phyloP scores from a whole-genome alignment of 805 yeast genomes.

The Metschnikowia matae region DNA sequence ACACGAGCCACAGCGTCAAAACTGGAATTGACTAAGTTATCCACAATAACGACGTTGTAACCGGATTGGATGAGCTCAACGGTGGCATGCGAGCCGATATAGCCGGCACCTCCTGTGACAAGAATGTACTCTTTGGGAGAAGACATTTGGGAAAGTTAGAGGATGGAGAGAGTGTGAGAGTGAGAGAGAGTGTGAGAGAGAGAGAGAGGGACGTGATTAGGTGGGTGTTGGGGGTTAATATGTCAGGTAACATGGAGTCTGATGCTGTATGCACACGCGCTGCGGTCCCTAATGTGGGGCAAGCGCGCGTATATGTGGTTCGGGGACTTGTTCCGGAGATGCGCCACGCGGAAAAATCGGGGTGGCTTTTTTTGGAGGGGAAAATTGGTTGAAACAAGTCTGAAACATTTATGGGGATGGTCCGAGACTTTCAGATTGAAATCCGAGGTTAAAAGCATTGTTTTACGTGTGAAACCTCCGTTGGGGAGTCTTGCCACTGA shows the following conservation, averaged over 20 bases:
- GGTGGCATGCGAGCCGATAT: constrained; percentile 79
- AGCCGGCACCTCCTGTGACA: constrained; percentile 86
- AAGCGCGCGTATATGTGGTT: not conserved
- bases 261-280: not conserved
- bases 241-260: not conserved
- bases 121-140: constrained; percentile 37
- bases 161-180: no score
- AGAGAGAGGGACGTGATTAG: not conserved
- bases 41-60: constrained; percentile 67
- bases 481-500: not conserved
- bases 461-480: not conserved
- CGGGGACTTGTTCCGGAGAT: constrained; percentile 3
- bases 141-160: not conserved
- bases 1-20: constrained; percentile 62
- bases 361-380: no score
- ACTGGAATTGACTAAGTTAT: constrained; percentile 63
- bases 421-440: not conserved
- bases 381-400: not conserved
- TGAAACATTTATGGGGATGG: not conserved
- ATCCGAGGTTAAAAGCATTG: not conserved
- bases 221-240: not conserved
- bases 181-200: no score
- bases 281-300: not conserved
- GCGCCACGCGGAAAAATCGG: not conserved
- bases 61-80: constrained; percentile 59